Conservation (phyloP, 2,329 filamentous ascomycete species). For the Chaetomium sp. region DNA sequence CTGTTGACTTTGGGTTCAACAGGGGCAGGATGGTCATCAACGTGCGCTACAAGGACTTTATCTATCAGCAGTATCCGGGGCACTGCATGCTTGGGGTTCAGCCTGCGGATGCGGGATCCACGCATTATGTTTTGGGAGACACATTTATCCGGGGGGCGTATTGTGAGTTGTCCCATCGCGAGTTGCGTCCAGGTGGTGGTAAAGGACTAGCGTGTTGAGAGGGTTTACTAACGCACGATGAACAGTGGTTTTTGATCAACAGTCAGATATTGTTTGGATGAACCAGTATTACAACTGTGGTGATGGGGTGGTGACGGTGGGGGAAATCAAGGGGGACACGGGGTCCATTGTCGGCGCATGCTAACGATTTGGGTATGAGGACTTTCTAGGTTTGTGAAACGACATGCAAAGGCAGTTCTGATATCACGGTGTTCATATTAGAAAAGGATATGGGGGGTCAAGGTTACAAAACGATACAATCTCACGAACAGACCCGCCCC, state of each 20-base stretch:
- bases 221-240: constrained; percentile 19
- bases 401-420: background rate
- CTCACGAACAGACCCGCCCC: background rate
- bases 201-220: background rate
- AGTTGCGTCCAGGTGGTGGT: background rate
- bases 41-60: constrained; percentile 50
- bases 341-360: constrained; percentile 40
- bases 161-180: constrained; percentile 34
- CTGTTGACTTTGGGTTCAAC: constrained; percentile 51
- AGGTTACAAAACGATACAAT: background rate
- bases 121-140: constrained; percentile 43
- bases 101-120: constrained; percentile 38
- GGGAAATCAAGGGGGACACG: constrained; percentile 38
- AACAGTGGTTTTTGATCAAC: constrained; percentile 45
- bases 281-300: constrained; percentile 45
- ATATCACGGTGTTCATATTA: background rate
- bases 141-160: constrained; percentile 45
- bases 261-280: constrained; percentile 44
- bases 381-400: background rate
- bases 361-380: constrained; percentile 22
- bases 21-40: constrained; percentile 45
- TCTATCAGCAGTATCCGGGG: constrained; percentile 40
- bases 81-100: constrained; percentile 44
- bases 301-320: constrained; percentile 41
- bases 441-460: background rate